phyloP scores from a whole-genome alignment of 495 filamentous ascomycete genomes.

The Xylaria nigripes region DNA sequence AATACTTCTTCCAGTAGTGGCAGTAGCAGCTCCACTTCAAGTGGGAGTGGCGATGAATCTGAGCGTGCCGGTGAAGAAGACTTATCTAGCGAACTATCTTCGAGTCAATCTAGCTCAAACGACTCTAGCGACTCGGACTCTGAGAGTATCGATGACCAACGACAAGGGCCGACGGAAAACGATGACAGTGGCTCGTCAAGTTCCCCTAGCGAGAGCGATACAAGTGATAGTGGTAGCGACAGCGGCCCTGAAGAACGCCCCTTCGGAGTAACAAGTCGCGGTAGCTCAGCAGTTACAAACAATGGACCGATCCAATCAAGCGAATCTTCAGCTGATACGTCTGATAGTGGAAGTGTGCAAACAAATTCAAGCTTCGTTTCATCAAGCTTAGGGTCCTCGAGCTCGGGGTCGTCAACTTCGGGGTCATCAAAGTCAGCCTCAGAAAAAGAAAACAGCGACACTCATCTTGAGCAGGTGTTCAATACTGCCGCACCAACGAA shows the following conservation, averaged over 20 bases:
- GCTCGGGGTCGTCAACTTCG: background rate
- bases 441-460: background rate
- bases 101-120: slow-evolving; percentile 5
- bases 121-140: slow-evolving; percentile 20
- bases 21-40: slow-evolving; percentile 14
- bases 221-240: slow-evolving; percentile 9
- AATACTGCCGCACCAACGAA: background rate
- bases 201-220: slow-evolving; percentile 10
- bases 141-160: slow-evolving; percentile 11
- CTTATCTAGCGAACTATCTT: background rate
- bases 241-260: slow-evolving; percentile 19
- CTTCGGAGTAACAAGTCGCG: background rate
- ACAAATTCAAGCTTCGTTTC: slow-evolving; percentile 1
- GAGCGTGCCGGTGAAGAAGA: slow-evolving; percentile 8
- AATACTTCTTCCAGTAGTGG: slow-evolving; percentile 18
- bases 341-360: background rate
- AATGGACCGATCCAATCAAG: background rate
- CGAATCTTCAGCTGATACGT: slow-evolving; percentile 1
- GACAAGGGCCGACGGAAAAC: background rate
- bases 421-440: background rate
- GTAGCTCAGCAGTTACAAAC: background rate
- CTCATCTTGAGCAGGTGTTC: background rate
- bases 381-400: background rate
- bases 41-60: slow-evolving; percentile 1
- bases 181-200: slow-evolving; percentile 7